These are phyloP conservation scores for Fusarium foetens DNA, from an alignment of 2,329 filamentous ascomycete species.

Conservation along the genomic window DNA sequence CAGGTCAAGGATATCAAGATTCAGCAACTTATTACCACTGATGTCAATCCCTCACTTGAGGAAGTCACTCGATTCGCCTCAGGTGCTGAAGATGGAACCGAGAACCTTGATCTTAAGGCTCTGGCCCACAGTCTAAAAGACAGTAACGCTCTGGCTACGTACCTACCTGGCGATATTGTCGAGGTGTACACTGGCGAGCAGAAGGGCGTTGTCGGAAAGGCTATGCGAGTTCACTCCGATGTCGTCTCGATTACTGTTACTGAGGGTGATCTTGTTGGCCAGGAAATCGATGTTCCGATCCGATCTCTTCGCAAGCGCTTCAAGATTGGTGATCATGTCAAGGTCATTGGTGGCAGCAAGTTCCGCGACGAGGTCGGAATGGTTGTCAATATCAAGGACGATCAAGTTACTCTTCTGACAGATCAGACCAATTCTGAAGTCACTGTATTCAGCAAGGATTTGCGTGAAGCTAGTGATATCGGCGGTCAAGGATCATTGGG, in stretches of 20 bases:
- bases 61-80: slow-evolving; percentile 95
- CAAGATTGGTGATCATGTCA: slow-evolving; percentile 94
- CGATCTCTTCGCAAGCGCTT: slow-evolving; percentile 94
- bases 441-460: slow-evolving; percentile 96
- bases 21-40: slow-evolving; percentile 83
- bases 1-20: slow-evolving; percentile 94
- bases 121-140: slow-evolving; percentile 91
- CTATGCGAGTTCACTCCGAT: slow-evolving; percentile 86
- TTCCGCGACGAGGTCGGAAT: slow-evolving; percentile 97
- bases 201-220: slow-evolving; percentile 86
- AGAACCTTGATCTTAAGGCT: slow-evolving; percentile 91
- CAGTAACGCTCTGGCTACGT: slow-evolving; percentile 81
- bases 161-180: slow-evolving; percentile 93
- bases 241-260: slow-evolving; percentile 90
- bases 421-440: slow-evolving; percentile 95
- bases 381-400: slow-evolving; percentile 92
- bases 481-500: slow-evolving; percentile 86
- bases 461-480: slow-evolving; percentile 91
- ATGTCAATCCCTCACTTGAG: slow-evolving; percentile 92
- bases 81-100: slow-evolving; percentile 88
- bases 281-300: slow-evolving; percentile 90
- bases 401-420: slow-evolving; percentile 90
- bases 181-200: slow-evolving; percentile 97
- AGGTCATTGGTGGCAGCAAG: slow-evolving; percentile 95
- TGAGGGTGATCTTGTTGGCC: slow-evolving; percentile 82